phyloP scores from a whole-genome alignment of 2,329 filamentous ascomycete genomes.

The Neonectria punicea region DNA sequence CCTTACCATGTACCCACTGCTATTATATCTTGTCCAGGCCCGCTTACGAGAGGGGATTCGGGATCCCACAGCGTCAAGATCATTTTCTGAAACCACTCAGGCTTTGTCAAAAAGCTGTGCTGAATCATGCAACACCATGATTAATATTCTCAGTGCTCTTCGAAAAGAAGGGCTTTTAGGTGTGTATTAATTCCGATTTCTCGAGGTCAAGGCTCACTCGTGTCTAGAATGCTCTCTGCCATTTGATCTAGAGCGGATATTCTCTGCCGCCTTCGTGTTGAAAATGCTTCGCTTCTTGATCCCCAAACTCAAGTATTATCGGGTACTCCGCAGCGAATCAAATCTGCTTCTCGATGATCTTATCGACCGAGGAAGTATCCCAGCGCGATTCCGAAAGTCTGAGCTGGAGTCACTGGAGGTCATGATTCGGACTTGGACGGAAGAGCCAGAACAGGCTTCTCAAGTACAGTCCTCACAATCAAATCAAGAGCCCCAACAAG shows the following conservation, averaged over 20 bases:
- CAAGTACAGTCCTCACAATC: background rate
- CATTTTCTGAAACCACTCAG: conserved; percentile 13
- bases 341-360: conserved; percentile 16
- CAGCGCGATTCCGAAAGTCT: conserved; percentile 14
- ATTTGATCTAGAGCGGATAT: conserved; percentile 22
- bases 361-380: conserved; percentile 12
- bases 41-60: conserved; percentile 1
- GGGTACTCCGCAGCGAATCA: conserved; percentile 4
- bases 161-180: conserved; percentile 18
- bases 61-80: background rate
- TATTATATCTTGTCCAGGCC: conserved; percentile 14
- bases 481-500: background rate
- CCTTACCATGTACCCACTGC: conserved; percentile 19
- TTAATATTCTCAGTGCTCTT: conserved; percentile 3
- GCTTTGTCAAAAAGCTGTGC: conserved; percentile 19
- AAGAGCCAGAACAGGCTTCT: background rate
- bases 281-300: conserved; percentile 16
- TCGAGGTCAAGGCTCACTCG: background rate
- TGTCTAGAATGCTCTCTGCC: conserved; percentile 16
- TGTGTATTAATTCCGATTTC: background rate
- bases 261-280: conserved; percentile 19
- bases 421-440: conserved; percentile 16
- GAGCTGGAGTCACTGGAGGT: conserved; percentile 17
- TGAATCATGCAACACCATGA: conserved; percentile 19
- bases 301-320: conserved; percentile 13